Conservation (phyloP, 371 early-diverging fungal genomes). For the Apophysomyces ossiformis region DNA sequence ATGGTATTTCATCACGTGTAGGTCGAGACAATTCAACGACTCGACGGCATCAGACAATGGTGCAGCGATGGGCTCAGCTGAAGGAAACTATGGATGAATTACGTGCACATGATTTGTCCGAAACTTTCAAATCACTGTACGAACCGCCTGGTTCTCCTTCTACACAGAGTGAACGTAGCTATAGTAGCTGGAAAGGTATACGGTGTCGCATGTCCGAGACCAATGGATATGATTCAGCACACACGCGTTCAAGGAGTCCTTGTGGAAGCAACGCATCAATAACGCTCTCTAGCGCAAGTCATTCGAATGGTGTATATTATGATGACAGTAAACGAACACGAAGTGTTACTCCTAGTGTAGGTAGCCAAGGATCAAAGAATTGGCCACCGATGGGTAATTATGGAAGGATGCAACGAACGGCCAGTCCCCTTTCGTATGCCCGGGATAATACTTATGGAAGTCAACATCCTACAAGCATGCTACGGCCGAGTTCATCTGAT, state of each 20-base stretch:
- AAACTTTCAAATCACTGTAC: slow-evolving; percentile 32
- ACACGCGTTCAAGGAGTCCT: slow-evolving; percentile 21
- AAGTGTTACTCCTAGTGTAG: slow-evolving; percentile 15
- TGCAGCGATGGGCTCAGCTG: slow-evolving; percentile 56
- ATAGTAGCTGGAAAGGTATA: slow-evolving; percentile 23
- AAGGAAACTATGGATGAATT: slow-evolving; percentile 58
- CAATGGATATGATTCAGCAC: slow-evolving; percentile 10
- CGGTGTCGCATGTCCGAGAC: slow-evolving; percentile 34
- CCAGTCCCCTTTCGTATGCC: slow-evolving; percentile 21
- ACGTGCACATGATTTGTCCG: slow-evolving; percentile 54
- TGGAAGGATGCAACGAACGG: slow-evolving; percentile 19
- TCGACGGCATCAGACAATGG: slow-evolving; percentile 55
- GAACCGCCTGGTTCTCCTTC: slow-evolving; percentile 37
- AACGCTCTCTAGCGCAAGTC: not conserved
- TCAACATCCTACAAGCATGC: slow-evolving; percentile 2
- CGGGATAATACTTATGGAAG: slow-evolving; percentile 11
- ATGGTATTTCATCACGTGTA: slow-evolving; percentile 58
- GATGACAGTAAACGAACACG: slow-evolving; percentile 12
- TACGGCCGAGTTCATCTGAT: slow-evolving; percentile 26
- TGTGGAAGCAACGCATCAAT: not conserved
- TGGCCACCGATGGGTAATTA: slow-evolving; percentile 12
- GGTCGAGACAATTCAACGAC: slow-evolving; percentile 46
- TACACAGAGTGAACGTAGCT: slow-evolving; percentile 34
- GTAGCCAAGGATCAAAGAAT: slow-evolving; percentile 12
- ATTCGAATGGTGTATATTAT: not conserved